Evolutionary conservation across 176 grass and related monocot genomes (phyloP).

Genomic region (Aegilops speltoides): DNA sequence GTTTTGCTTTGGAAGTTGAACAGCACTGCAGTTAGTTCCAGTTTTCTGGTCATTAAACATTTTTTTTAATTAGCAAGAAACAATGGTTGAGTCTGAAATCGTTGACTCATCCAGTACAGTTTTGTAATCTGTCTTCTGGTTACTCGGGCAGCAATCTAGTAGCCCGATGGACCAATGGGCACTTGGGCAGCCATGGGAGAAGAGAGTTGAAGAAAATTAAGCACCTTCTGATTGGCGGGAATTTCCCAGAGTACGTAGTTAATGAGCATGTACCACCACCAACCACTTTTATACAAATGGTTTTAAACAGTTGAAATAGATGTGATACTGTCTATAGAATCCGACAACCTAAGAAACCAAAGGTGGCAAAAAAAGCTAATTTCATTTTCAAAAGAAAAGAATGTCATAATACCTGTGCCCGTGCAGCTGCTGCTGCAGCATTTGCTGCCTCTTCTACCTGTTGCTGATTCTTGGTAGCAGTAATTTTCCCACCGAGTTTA

Average conservation of each 20-base stretch:
- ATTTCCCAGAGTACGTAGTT: neutral
- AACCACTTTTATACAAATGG: neutral
- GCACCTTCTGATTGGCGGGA: neutral
- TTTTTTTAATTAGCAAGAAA: neutral
- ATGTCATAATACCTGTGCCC: constrained; percentile 63
- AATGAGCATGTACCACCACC: neutral
- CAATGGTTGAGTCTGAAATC: neutral
- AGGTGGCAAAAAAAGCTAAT: neutral
- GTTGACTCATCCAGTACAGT: neutral
- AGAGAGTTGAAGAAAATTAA: constrained; percentile 2
- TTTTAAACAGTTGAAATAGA: constrained; percentile 4
- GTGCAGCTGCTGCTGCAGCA: constrained; percentile 76
- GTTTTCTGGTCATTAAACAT: neutral
- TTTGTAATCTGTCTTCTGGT: neutral
- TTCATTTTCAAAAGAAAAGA: constrained; percentile 20
- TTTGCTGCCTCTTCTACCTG: constrained; percentile 93
- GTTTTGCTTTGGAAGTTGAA: neutral
- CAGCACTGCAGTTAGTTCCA: constrained; percentile 1
- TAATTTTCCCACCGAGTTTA: constrained; percentile 97
- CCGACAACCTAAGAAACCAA: neutral
- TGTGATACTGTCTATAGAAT: neutral
- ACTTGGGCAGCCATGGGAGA: neutral
- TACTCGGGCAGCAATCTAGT: neutral
- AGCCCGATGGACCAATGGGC: neutral
- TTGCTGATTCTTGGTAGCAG: constrained; percentile 84